Base-by-base conservation (phyloP, 371 early-diverging fungal genomes). In the Batkoa obscura region DNA sequence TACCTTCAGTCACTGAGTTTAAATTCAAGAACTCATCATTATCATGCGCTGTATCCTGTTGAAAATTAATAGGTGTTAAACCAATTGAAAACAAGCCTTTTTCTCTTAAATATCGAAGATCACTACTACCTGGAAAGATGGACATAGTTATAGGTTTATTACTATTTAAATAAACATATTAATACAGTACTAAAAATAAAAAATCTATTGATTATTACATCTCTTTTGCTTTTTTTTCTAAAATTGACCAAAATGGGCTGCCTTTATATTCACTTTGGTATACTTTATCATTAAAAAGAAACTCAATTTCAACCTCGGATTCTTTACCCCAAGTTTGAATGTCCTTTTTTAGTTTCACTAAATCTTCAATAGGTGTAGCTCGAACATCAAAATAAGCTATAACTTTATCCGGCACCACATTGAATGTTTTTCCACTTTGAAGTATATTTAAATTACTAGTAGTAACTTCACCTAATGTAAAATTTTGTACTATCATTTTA, bases 81-180 rank as follows among this genome's bases (percentile, higher is more conserved):
- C 56, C 56, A 59, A 84, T 60, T 1, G 81, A 80, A 1, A 80
- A 82, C 33, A 86, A 69, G 2, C 86, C 84, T 0, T 72, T 69
- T 50, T 70, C 68, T 46, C 86, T 73, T 53, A 86, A 56, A 68
- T 68, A 83, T 36, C 86, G 71, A 15, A 83, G 75, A 60, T 84
- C 85, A 8, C 82, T 83, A 33, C 80, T 84, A 8, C 80, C 86
- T 10, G 84, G 84, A 70, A 86, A 87, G 60, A 85, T 79, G 60
- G 79, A 83, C 32, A 71, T 69, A 38, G 72, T 71, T n/a, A 81
- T 62, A 63, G 58, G 62, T 75, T 71, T 50, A 74, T 71, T 2
- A 4, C 45, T 45, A 45, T 15, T 45, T 4, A 8, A n/a, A 45
- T 8, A 45, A 45, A 8, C 4, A 45, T 4, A 23, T 45, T 9